These are phyloP conservation scores for Yamadazyma atlantica DNA, from an alignment of 1,139 yeast genomes.

Conservation along the genomic window DNA sequence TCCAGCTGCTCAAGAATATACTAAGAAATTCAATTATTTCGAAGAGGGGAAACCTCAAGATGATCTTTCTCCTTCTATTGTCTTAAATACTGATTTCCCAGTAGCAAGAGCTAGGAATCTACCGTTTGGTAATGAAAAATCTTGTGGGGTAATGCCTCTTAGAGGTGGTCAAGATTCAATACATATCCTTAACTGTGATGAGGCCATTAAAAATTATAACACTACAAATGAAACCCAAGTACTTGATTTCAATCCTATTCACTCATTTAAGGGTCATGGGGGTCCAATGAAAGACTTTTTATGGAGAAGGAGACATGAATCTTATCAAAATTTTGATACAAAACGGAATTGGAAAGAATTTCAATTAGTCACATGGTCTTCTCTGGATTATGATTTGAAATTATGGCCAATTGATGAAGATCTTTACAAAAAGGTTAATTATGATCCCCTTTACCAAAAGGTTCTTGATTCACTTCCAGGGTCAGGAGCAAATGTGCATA, in stretches of 20 bases:
- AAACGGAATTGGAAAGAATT: conserved; percentile 70
- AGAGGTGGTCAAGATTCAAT: conserved; percentile 82
- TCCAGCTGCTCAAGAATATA: conserved; percentile 19
- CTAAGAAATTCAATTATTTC: conserved; percentile 24
- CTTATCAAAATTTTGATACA: conserved; percentile 35
- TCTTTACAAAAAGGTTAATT: conserved; percentile 59
- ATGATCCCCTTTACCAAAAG: conserved; percentile 41
- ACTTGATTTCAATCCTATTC: conserved; percentile 42
- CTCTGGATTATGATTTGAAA: conserved; percentile 73
- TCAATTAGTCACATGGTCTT: conserved; percentile 92
- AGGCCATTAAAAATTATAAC: conserved; percentile 41
- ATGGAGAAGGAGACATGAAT: conserved; percentile 66
- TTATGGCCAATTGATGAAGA: conserved; percentile 75
- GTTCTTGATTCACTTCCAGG: conserved; percentile 21
- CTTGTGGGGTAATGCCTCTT: conserved; percentile 84
- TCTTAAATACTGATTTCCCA: conserved; percentile 75
- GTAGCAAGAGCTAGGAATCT: conserved; percentile 83
- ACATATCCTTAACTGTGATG: conserved; percentile 59
- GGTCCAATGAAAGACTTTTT: conserved; percentile 85
- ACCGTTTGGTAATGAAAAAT: conserved; percentile 81
- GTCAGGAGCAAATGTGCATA: conserved; percentile 17
- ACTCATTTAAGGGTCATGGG: conserved; percentile 74
- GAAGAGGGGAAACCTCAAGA: conserved; percentile 14
- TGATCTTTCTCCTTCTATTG: conserved; percentile 47
- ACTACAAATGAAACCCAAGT: conserved; percentile 28